Evolutionary conservation across 139 green algal genomes (phyloP).

Genomic region (Chlorella ohadii): DNA sequence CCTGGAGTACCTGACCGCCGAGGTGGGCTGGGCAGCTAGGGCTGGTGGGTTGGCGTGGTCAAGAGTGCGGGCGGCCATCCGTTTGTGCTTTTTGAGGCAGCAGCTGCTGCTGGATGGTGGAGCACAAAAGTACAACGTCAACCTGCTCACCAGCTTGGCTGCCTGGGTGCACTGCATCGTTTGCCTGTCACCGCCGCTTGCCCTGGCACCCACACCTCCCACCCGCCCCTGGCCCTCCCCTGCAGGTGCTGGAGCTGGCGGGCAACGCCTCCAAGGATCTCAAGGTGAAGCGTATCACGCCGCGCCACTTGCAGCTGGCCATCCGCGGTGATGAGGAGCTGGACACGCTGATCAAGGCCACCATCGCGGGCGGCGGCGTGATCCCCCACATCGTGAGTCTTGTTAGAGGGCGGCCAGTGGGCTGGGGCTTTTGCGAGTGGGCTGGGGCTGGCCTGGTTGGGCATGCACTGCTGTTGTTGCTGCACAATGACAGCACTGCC

Average conservation of each 20-base stretch:
- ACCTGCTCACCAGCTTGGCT: no score
- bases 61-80: no score
- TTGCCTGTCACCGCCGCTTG: no score
- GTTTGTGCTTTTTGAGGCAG: neutral
- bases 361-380: conserved; percentile 98
- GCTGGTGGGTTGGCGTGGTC: neutral
- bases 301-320: conserved; percentile 97
- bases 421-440: neutral
- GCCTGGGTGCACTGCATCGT: no score
- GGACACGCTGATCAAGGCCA: conserved; percentile 99
- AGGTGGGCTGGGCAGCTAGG: no score
- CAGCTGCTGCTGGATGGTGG: no score
- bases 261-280: conserved; percentile 99
- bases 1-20: conserved; percentile 72
- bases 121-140: no score
- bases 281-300: conserved; percentile 99
- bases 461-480: no score
- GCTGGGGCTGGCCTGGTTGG: neutral
- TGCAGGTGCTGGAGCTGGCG: conserved; percentile 98
- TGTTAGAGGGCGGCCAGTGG: no score
- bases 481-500: no score
- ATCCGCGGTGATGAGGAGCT: conserved; percentile 99
- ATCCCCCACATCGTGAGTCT: conserved; percentile 96
- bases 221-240: conserved; percentile 78
- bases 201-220: conserved; percentile 65